These are phyloP conservation scores for Warburgia ugandensis DNA, from an alignment of 164 flowering plant species.

Conservation along the genomic window DNA sequence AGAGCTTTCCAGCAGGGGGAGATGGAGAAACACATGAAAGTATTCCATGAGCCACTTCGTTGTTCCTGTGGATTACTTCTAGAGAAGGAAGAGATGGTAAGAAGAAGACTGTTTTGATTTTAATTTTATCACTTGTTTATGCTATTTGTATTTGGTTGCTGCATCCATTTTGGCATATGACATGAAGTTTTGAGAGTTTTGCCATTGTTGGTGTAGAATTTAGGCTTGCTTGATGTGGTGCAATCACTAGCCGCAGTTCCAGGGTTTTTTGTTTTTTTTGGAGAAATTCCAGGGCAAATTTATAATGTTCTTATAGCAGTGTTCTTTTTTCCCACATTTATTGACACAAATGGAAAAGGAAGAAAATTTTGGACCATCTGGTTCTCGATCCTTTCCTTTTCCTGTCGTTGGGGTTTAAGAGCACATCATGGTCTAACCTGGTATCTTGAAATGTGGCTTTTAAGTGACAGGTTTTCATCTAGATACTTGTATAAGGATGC, in stretches of 20 bases:
- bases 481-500: too few species aligned
- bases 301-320: too few species aligned
- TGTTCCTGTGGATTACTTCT: conserved; percentile 80
- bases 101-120: conserved; percentile 8
- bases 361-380: too few species aligned
- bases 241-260: too few species aligned
- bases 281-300: background rate
- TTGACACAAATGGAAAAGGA: too few species aligned
- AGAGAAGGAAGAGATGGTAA: conserved; percentile 93
- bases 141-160: too few species aligned
- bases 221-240: too few species aligned
- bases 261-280: background rate
- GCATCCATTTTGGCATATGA: too few species aligned
- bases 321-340: too few species aligned
- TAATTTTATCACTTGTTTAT: background rate
- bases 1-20: conserved; percentile 65
- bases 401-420: background rate
- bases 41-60: conserved; percentile 82
- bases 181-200: too few species aligned
- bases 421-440: background rate
- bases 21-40: conserved; percentile 88
- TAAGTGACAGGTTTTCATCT: background rate
- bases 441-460: background rate
- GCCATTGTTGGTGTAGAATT: too few species aligned
- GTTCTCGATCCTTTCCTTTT: background rate